Conservation (phyloP, 163 green algal genomes). For the Chlorella variabilis region DNA sequence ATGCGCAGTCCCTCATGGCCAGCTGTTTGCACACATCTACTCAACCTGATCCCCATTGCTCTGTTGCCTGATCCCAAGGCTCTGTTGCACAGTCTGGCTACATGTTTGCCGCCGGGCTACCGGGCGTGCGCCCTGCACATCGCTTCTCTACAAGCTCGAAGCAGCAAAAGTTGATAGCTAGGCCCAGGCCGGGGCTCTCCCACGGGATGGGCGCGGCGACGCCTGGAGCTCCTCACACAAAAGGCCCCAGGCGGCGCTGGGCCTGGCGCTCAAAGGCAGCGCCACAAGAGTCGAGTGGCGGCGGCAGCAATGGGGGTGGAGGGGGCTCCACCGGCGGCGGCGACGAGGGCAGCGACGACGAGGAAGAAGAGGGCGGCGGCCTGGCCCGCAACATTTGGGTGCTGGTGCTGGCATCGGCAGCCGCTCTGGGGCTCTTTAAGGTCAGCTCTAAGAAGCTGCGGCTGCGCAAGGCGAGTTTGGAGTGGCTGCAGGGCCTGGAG, state of each 20-base stretch:
- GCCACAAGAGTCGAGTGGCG: neutral
- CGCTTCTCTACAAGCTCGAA: too few relatives aligned
- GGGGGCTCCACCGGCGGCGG: neutral
- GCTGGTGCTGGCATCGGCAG: neutral
- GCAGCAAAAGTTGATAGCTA: too few relatives aligned
- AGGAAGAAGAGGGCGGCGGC: neutral
- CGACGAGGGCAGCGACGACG: neutral
- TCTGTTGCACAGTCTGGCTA: too few relatives aligned
- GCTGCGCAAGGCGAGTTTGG: neutral
- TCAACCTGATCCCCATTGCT: too few relatives aligned
- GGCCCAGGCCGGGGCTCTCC: too few relatives aligned
- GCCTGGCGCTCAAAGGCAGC: neutral
- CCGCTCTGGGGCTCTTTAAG: slow-evolving; percentile 17
- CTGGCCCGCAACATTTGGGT: slow-evolving; percentile 32
- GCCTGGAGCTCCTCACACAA: too few relatives aligned
- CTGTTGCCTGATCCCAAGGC: too few relatives aligned
- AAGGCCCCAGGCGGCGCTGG: neutral
- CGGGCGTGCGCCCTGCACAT: too few relatives aligned
- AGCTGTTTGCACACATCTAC: too few relatives aligned
- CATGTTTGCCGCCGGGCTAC: too few relatives aligned
- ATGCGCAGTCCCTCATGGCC: too few relatives aligned
- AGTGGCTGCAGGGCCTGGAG: neutral
- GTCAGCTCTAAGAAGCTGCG: neutral
- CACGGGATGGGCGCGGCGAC: too few relatives aligned
- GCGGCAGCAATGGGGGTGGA: neutral